Base-by-base conservation (phyloP, 495 filamentous ascomycete species). In the Penicillium simplicissimum region DNA sequence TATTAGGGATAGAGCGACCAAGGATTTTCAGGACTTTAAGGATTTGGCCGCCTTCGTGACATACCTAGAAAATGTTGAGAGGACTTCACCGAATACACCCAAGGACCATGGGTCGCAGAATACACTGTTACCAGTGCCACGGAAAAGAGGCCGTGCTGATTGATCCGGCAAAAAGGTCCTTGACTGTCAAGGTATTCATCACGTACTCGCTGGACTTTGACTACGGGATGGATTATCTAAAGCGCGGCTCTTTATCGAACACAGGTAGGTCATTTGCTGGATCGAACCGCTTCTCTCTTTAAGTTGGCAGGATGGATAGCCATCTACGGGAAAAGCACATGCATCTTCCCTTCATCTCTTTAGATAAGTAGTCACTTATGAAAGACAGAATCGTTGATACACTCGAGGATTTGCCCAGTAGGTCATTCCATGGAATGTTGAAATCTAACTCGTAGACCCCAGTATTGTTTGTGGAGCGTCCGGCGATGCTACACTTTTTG, bases 61-160 rank as follows among this genome's bases (percentile, higher is more conserved):
- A n/a, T 67, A 67, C 23, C 37, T 69, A 38, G 43, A 57, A 55
- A 2, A 9, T 0, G 57, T 68, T 5, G 66, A 68, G n/a, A 38
- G 7, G 14, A 38, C 17, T 38, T 14, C 11, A 1, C 52, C 19
- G 10, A 17, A 36, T 52, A 33, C 4, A 31, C 48, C 14, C 2
- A 55, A n/a, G 35, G 52, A 38, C 19, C 19, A 36, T 2, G 33
- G 33, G 3, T 11, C 33, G 8, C 8, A 36, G 14, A 38, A 52
- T 52, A 11, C 8, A 5, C 8, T 9, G 25, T 9, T 34, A 17
- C 3, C 28, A 0, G 23, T 9, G 11, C 8, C 48, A n/a, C 31
- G 25, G 4, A 28, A 34, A 8, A 25, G 48, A 34, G 13, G 14
- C 13, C 48, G 48, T 25, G 14, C 31, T 17, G 48, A 52, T 34